These are phyloP conservation scores for Tolypocladium endophyticum DNA, from an alignment of 2,329 filamentous ascomycete species.

Conservation along the genomic window DNA sequence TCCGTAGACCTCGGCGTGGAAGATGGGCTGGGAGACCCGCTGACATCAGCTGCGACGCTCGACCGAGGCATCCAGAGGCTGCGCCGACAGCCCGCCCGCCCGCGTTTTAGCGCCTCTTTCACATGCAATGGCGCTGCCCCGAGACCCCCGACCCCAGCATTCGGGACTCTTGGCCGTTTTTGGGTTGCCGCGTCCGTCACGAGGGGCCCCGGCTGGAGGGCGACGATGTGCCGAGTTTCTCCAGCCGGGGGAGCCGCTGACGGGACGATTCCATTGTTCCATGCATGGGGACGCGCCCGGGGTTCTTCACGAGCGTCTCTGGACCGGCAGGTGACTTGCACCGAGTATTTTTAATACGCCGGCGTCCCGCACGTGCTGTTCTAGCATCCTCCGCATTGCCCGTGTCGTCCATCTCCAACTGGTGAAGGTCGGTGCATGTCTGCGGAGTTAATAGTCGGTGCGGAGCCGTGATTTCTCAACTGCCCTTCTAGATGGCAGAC, in stretches of 20 bases:
- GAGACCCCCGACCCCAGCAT: background rate
- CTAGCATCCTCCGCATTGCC: background rate
- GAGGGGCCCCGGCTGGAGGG: conserved; percentile 1
- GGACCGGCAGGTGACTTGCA: background rate
- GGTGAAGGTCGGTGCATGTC: background rate
- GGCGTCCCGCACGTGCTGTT: background rate
- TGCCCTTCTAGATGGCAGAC: background rate
- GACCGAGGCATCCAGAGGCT: conserved; percentile 22
- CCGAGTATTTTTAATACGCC: background rate
- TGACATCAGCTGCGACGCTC: conserved; percentile 12
- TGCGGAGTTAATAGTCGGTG: background rate
- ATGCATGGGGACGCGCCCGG: background rate
- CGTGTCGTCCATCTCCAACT: background rate
- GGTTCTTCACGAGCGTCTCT: background rate
- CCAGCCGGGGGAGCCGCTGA: too few relatives aligned
- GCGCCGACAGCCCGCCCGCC: conserved; percentile 4
- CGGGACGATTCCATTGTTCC: background rate
- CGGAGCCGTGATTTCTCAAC: background rate
- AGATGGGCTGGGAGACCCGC: conserved; percentile 9
- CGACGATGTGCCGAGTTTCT: conserved; percentile 3
- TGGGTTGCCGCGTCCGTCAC: conserved; percentile 1
- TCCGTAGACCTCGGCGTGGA: conserved; percentile 3
- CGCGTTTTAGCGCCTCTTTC: conserved; percentile 15
- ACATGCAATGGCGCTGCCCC: conserved; percentile 13
- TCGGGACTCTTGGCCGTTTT: background rate